phyloP scores from a whole-genome alignment of 2,329 filamentous ascomycete species.

The Colletotrichum limetticola region DNA sequence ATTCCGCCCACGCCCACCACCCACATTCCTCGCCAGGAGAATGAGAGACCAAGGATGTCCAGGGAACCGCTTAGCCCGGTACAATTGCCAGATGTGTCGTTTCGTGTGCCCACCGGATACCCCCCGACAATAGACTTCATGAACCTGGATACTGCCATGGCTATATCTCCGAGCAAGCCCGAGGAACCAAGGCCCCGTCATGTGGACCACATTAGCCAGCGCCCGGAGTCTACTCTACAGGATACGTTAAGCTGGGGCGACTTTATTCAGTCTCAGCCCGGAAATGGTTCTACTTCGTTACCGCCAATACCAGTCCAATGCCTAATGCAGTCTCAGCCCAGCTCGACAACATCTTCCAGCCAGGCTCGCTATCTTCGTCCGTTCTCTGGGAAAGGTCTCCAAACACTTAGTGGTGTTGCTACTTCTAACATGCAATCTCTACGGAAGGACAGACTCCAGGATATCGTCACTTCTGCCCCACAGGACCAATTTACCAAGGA shows the following conservation, averaged over 20 bases:
- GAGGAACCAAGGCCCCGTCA: conserved; percentile 38
- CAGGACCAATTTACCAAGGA: conserved; percentile 36
- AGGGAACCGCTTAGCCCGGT: conserved; percentile 65
- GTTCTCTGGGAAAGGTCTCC: conserved; percentile 65
- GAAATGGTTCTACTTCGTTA: conserved; percentile 43
- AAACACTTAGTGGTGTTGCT: conserved; percentile 59
- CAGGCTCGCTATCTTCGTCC: conserved; percentile 63
- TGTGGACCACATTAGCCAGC: conserved; percentile 41
- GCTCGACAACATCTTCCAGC: conserved; percentile 63
- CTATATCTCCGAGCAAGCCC: conserved; percentile 47
- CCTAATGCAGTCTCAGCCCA: conserved; percentile 61
- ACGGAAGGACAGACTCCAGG: conserved; percentile 44
- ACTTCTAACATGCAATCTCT: conserved; percentile 45
- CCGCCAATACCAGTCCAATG: conserved; percentile 63
- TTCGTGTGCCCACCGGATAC: conserved; percentile 50
- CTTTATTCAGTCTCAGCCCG: conserved; percentile 51
- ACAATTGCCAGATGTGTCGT: conserved; percentile 56
- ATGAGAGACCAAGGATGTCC: conserved; percentile 59
- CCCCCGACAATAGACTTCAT: conserved; percentile 54
- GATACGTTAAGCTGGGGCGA: conserved; percentile 66
- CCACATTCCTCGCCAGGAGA: conserved; percentile 58
- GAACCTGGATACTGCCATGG: conserved; percentile 47
- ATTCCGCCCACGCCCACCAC: conserved; percentile 32
- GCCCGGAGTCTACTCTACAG: conserved; percentile 58
- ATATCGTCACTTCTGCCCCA: conserved; percentile 17